Evolutionary conservation across 139 green algal genomes (phyloP).

Genomic region (Ettlia oleoabundans): DNA sequence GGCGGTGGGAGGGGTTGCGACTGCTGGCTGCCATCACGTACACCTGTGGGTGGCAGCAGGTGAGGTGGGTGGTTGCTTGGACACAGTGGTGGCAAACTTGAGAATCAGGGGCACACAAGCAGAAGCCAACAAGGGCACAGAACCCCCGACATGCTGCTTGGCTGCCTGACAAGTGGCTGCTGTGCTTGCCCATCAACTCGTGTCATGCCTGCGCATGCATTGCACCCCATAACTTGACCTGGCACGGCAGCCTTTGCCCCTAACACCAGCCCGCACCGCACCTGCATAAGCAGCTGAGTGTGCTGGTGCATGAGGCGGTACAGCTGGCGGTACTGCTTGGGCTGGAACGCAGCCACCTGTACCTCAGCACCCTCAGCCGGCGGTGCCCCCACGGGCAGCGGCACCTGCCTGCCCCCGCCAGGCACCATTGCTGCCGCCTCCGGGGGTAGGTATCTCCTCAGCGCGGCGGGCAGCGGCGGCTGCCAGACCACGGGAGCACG

Average conservation of each 20-base stretch:
- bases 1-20: background rate
- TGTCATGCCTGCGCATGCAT: too few relatives aligned
- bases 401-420: background rate
- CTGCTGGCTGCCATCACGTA: conserved; percentile 14
- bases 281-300: conserved; percentile 42
- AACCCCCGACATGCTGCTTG: too few relatives aligned
- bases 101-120: too few relatives aligned
- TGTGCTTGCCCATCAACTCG: too few relatives aligned
- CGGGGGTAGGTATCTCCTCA: background rate
- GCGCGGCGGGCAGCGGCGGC: conserved; percentile 6
- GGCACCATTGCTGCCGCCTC: background rate
- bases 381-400: background rate
- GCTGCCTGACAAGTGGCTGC: too few relatives aligned
- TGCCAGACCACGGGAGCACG: conserved; percentile 22
- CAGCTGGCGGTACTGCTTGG: conserved; percentile 40
- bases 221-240: too few relatives aligned
- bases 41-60: conserved; percentile 10
- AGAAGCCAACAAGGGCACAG: too few relatives aligned
- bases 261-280: too few relatives aligned
- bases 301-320: conserved; percentile 41
- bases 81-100: too few relatives aligned
- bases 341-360: background rate
- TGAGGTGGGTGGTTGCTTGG: too few relatives aligned
- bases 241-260: too few relatives aligned
- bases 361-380: background rate